Conservation (phyloP, 768 basidiomycete species). For the Coprinopsis strossmayeri region DNA sequence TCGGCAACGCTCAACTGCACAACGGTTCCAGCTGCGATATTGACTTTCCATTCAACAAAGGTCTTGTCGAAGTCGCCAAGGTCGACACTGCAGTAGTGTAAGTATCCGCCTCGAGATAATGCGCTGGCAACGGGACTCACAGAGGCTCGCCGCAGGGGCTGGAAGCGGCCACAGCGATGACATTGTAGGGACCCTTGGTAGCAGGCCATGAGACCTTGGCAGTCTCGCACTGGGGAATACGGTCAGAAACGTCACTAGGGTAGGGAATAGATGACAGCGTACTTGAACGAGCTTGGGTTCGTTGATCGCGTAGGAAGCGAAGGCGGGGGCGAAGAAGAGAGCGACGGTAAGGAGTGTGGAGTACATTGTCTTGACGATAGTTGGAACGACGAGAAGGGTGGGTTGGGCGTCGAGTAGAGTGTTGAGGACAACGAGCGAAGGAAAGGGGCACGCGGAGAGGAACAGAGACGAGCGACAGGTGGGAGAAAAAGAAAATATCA, state of each 20-base stretch:
- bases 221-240: conserved; percentile 42
- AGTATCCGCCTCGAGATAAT: background rate
- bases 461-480: conserved; percentile 16
- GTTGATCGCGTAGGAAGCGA: conserved; percentile 48
- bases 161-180: conserved; percentile 44
- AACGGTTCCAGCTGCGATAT: conserved; percentile 40
- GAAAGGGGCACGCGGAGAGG: conserved; percentile 19
- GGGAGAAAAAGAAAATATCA: background rate
- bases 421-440: conserved; percentile 19
- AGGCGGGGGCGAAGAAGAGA: conserved; percentile 55
- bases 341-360: conserved; percentile 70
- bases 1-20: conserved; percentile 53
- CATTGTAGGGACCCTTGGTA: conserved; percentile 45
- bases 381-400: conserved; percentile 15
- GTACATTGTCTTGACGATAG: conserved; percentile 53
- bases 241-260: background rate
- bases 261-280: conserved; percentile 9
- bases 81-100: conserved; percentile 38
- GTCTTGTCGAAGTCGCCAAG: conserved; percentile 48
- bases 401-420: conserved; percentile 2
- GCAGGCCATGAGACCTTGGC: conserved; percentile 46
- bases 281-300: conserved; percentile 54
- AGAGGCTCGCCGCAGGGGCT: conserved; percentile 55
- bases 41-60: conserved; percentile 36
- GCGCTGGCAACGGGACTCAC: conserved; percentile 32